Percentiles rank a stretch among this genome's conserved stretches.
phyloP scores from a whole-genome alignment of 345 rosid genomes.

The Boechera retrofracta region DNA sequence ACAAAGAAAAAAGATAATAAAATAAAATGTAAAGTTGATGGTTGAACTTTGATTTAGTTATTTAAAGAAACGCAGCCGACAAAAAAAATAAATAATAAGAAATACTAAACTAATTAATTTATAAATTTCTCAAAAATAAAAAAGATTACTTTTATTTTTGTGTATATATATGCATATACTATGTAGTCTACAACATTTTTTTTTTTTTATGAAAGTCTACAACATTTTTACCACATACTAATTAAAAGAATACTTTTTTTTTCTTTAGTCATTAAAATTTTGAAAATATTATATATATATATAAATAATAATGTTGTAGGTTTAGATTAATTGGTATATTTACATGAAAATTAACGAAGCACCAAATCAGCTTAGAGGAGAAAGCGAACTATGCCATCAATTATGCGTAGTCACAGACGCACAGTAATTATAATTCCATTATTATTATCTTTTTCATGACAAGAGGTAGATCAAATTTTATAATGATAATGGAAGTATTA shows the following conservation, averaged over 20 bases:
- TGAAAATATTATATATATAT: neutral
- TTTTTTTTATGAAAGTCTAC: too few relatives aligned
- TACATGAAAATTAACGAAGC: slow-evolving; percentile 1
- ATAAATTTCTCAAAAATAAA: neutral
- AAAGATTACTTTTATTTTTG: neutral
- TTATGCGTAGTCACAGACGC: slow-evolving; percentile 16
- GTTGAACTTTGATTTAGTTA: slow-evolving; percentile 14
- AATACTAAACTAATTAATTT: neutral
- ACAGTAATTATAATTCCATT: neutral
- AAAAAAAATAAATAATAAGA: neutral
- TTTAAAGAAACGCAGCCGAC: neutral
- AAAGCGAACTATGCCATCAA: neutral
- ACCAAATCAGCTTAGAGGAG: neutral
- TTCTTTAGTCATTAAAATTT: neutral
- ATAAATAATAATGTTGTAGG: neutral
- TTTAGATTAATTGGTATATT: neutral
- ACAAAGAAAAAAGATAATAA: neutral
- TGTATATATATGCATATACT: neutral
- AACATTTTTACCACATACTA: neutral
- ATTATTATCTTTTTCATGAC: neutral
- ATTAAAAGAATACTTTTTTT: neutral
- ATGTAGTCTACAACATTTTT: too few relatives aligned
- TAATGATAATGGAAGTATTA: neutral
- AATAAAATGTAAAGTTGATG: slow-evolving; percentile 1
- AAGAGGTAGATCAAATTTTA: neutral